Conservation (phyloP, 2,329 filamentous ascomycete genomes). For the Alternaria sp. region DNA sequence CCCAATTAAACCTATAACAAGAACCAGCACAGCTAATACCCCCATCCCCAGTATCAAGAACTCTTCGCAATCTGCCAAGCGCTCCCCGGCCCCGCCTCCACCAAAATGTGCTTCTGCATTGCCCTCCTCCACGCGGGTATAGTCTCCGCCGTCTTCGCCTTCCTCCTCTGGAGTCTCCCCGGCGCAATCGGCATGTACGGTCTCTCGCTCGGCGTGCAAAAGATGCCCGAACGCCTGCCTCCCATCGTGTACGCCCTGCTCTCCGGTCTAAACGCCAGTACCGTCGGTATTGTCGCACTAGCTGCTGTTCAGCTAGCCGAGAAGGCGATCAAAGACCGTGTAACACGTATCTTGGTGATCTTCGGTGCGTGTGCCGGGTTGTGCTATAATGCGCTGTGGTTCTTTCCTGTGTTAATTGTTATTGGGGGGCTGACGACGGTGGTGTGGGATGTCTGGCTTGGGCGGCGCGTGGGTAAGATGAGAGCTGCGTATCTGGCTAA, state of each 20-base stretch:
- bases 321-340: slow-evolving; percentile 70
- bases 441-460: slow-evolving; percentile 63
- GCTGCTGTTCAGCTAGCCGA: slow-evolving; percentile 72
- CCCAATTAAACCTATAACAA: no score
- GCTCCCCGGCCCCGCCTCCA: slow-evolving; percentile 70
- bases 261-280: slow-evolving; percentile 74
- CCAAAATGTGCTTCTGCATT: slow-evolving; percentile 75
- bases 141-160: slow-evolving; percentile 63
- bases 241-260: slow-evolving; percentile 70
- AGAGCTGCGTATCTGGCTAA: slow-evolving; percentile 26
- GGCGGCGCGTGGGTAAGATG: slow-evolving; percentile 48
- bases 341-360: slow-evolving; percentile 70
- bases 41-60: slow-evolving; percentile 71
- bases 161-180: slow-evolving; percentile 72
- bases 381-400: slow-evolving; percentile 76
- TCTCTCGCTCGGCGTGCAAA: slow-evolving; percentile 69
- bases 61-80: slow-evolving; percentile 74
- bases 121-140: slow-evolving; percentile 69
- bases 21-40: no score
- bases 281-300: slow-evolving; percentile 73
- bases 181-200: slow-evolving; percentile 74
- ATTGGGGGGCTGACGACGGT: slow-evolving; percentile 61
- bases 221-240: slow-evolving; percentile 65
- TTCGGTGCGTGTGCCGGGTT: slow-evolving; percentile 68
- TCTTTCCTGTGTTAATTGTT: slow-evolving; percentile 71